A percentile compares a stretch with the other conserved stretches of the same genome.
phyloP scores from a whole-genome alignment of 768 basidiomycete genomes.

The Agaricus sinodeliciosus region DNA sequence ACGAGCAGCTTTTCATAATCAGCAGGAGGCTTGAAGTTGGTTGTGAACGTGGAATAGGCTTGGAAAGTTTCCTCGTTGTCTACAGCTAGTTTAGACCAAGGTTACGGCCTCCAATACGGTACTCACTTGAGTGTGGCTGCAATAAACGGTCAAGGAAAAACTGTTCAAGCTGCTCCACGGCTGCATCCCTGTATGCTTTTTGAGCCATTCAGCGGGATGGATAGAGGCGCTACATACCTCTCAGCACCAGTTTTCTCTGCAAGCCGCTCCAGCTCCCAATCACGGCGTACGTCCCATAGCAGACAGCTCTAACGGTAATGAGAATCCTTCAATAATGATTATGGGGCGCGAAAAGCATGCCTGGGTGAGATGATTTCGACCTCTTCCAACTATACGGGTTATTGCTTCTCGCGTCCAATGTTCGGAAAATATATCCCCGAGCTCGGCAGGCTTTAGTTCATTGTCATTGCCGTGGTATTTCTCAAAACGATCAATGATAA shows the following conservation, averaged over 20 bases:
- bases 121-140: slow-evolving; percentile 69
- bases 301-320: slow-evolving; percentile 46
- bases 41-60: slow-evolving; percentile 86
- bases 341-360: slow-evolving; percentile 25
- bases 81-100: slow-evolving; percentile 20
- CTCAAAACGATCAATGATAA: slow-evolving; percentile 40
- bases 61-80: slow-evolving; percentile 79
- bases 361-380: slow-evolving; percentile 55
- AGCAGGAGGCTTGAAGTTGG: slow-evolving; percentile 61
- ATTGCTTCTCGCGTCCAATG: slow-evolving; percentile 57
- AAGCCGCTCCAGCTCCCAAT: slow-evolving; percentile 69
- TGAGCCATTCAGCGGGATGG: neutral
- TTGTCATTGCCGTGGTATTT: slow-evolving; percentile 31
- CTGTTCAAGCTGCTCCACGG: slow-evolving; percentile 46
- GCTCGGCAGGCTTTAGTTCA: slow-evolving; percentile 38
- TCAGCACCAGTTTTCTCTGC: slow-evolving; percentile 39
- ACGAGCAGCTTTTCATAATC: slow-evolving; percentile 77
- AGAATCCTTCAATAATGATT: neutral
- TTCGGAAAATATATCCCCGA: slow-evolving; percentile 54
- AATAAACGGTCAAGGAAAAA: slow-evolving; percentile 61
- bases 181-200: slow-evolving; percentile 27
- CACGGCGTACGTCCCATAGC: slow-evolving; percentile 65
- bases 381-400: slow-evolving; percentile 46
- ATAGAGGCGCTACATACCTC: slow-evolving; percentile 26
- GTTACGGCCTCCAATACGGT: neutral